These are phyloP conservation scores for Diaporthe humulicola DNA, from an alignment of 2,329 filamentous ascomycete genomes.

Conservation along the genomic window DNA sequence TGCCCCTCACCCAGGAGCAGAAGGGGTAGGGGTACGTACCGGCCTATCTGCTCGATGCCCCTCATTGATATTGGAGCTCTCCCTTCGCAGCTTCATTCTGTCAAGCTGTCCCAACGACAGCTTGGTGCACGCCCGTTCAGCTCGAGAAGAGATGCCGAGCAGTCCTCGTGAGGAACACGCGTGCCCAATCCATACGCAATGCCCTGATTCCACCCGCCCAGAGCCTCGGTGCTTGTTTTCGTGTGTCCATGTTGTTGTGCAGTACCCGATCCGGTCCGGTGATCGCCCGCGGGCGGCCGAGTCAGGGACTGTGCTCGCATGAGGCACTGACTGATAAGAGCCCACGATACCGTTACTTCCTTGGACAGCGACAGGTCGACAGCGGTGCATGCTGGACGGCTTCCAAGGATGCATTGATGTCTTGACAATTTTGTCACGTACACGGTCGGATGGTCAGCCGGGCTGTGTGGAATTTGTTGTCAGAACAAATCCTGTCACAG, in stretches of 20 bases:
- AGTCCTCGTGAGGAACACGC: neutral
- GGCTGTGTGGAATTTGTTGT: conserved; percentile 22
- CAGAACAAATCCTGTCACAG: conserved; percentile 24
- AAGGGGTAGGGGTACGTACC: conserved; percentile 3
- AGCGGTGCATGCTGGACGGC: neutral
- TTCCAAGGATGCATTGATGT: conserved; percentile 14
- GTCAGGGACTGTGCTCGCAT: conserved; percentile 13
- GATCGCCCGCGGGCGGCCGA: conserved; percentile 22
- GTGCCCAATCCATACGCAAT: too few species aligned
- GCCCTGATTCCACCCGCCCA: neutral
- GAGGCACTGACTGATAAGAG: conserved; percentile 35
- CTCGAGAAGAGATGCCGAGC: neutral
- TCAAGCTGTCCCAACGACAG: neutral
- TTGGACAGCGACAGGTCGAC: conserved; percentile 1
- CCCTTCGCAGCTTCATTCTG: neutral
- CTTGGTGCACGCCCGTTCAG: neutral
- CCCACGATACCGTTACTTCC: neutral
- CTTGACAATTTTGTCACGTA: conserved; percentile 10
- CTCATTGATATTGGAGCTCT: conserved; percentile 25
- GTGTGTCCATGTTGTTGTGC: neutral
- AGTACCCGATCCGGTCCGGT: conserved; percentile 26
- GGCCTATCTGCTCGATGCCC: conserved; percentile 7
- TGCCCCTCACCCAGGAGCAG: conserved; percentile 6
- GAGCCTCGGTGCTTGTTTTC: neutral
- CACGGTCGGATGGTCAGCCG: neutral